phyloP scores from a whole-genome alignment of 495 filamentous ascomycete species.

The Hypoxylon cercidicola region DNA sequence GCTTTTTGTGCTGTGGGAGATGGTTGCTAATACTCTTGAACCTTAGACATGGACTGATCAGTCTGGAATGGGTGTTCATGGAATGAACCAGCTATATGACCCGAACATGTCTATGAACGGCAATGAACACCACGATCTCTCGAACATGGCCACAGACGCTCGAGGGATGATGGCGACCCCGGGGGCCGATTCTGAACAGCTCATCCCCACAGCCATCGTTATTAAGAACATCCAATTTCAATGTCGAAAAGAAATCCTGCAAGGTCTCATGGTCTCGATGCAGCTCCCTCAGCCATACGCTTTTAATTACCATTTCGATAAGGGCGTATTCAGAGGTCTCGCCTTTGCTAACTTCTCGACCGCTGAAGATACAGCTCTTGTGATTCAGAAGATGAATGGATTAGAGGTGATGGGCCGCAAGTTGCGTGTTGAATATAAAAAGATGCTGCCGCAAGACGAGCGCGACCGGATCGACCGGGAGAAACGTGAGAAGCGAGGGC shows the following conservation, averaged over 20 bases:
- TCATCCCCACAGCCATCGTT: slow-evolving; percentile 97
- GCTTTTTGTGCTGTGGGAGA: background rate
- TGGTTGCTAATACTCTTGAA: slow-evolving; percentile 8
- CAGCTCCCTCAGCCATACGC: slow-evolving; percentile 93
- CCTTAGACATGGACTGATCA: slow-evolving; percentile 62
- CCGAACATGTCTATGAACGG: slow-evolving; percentile 48
- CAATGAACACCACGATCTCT: slow-evolving; percentile 46
- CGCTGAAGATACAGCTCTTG: slow-evolving; percentile 87
- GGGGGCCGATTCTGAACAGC: slow-evolving; percentile 69
- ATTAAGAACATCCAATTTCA: slow-evolving; percentile 99
- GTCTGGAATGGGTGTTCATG: slow-evolving; percentile 52
- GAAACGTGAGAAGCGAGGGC: slow-evolving; percentile 95
- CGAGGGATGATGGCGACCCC: slow-evolving; percentile 47
- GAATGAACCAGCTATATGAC: slow-evolving; percentile 51
- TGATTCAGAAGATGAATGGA: slow-evolving; percentile 92
- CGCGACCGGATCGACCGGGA: slow-evolving; percentile 96
- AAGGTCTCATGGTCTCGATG: slow-evolving; percentile 90
- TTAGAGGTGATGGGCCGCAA: slow-evolving; percentile 95
- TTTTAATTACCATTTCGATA: slow-evolving; percentile 99
- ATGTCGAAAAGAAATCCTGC: slow-evolving; percentile 95
- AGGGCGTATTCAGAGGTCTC: slow-evolving; percentile 94
- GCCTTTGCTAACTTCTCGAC: slow-evolving; percentile 99
- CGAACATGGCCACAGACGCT: slow-evolving; percentile 40
- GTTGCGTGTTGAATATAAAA: slow-evolving; percentile 97
- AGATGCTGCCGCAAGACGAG: slow-evolving; percentile 96